Conservation (phyloP, 345 rosid species). For the Populus alba region DNA sequence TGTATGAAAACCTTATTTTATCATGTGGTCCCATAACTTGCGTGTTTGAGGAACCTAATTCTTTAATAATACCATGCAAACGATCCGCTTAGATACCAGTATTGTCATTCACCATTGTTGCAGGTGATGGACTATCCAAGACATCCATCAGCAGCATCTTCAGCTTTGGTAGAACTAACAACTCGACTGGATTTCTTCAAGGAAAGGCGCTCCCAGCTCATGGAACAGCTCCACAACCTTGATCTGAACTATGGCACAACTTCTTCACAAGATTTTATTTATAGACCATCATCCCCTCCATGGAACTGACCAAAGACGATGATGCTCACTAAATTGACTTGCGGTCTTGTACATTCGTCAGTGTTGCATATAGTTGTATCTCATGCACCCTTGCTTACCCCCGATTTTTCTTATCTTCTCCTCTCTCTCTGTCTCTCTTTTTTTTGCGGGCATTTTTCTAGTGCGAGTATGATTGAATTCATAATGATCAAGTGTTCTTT, state of each 20-base stretch:
- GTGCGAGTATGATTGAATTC: constrained; percentile 31
- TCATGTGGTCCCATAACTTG: background rate
- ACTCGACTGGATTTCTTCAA: constrained; percentile 97
- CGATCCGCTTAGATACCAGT: background rate
- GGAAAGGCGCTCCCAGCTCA: constrained; percentile 94
- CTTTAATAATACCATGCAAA: background rate
- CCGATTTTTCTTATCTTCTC: background rate
- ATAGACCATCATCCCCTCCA: constrained; percentile 85
- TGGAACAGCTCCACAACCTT: constrained; percentile 97
- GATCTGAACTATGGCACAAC: constrained; percentile 79
- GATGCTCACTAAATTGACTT: background rate
- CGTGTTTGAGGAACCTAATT: background rate
- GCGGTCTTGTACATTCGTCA: constrained; percentile 49
- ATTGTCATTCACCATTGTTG: constrained; percentile 2
- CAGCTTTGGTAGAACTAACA: constrained; percentile 88
- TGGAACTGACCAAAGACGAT: constrained; percentile 53
- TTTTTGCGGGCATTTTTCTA: background rate
- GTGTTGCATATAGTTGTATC: constrained; percentile 44
- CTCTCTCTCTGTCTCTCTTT: background rate
- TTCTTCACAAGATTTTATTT: constrained; percentile 78
- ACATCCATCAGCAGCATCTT: constrained; percentile 74
- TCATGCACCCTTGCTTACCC: background rate
- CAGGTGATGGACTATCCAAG: constrained; percentile 78
- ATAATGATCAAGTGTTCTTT: constrained; percentile 2
- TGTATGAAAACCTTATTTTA: background rate